phyloP scores from a whole-genome alignment of 345 rosid species.

The Pistacia atlantica region DNA sequence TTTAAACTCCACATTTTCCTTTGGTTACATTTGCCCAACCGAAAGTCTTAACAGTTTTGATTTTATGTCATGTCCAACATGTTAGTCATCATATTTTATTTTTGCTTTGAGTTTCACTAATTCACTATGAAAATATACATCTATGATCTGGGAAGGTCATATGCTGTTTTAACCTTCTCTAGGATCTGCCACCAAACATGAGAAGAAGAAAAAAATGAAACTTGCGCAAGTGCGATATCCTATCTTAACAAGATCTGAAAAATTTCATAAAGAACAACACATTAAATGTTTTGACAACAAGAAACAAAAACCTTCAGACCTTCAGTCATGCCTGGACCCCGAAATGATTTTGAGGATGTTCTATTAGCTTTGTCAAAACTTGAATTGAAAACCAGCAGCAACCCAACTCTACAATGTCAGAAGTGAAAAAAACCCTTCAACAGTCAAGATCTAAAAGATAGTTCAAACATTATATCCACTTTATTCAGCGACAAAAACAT shows the following conservation, averaged over 20 bases:
- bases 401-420: conserved; percentile 61
- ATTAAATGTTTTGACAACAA: background rate
- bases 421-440: background rate
- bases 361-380: conserved; percentile 98
- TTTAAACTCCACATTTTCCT: too few species aligned
- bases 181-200: conserved; percentile 64
- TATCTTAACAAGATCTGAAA: background rate
- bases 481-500: background rate
- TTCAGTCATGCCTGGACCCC: conserved; percentile 92
- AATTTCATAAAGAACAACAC: background rate
- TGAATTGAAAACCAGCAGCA: conserved; percentile 89
- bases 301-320: conserved; percentile 71
- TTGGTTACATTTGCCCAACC: too few species aligned
- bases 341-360: conserved; percentile 91
- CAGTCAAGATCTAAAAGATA: background rate
- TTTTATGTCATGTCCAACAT: background rate
- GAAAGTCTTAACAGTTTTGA: background rate
- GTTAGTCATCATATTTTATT: background rate
- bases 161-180: conserved; percentile 90
- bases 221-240: background rate
- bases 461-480: too few species aligned
- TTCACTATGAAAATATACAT: too few species aligned
- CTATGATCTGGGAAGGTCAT: conserved; percentile 58
- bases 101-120: too few species aligned
- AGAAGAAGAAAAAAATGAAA: conserved; percentile 12